Evolutionary conservation across 78 protist species (phyloP).

Genomic region (Salpingoeca rosetta): DNA sequence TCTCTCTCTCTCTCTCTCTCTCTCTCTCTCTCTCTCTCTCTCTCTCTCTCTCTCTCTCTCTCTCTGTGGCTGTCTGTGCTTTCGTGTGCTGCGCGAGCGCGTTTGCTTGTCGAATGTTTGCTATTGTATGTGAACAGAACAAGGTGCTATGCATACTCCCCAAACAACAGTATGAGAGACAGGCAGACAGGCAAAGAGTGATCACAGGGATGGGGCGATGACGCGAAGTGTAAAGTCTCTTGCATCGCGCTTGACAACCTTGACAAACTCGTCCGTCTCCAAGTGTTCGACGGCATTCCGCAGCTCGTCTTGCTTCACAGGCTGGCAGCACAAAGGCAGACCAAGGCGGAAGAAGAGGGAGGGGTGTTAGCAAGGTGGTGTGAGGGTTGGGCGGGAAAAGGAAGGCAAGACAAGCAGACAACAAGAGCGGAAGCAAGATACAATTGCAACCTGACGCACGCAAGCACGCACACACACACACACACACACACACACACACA

Average conservation of each 20-base stretch:
- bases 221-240: not conserved
- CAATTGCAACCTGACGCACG: conserved; percentile 36
- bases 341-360: too few species aligned
- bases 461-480: conserved; percentile 16
- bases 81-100: not conserved
- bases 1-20: not conserved
- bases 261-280: too few species aligned
- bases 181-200: not conserved
- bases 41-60: not conserved
- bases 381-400: too few species aligned
- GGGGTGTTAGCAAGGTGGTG: too few species aligned
- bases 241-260: not conserved
- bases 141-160: too few species aligned
- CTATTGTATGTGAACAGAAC: not conserved
- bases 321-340: too few species aligned
- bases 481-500: not conserved
- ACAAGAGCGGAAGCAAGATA: not conserved
- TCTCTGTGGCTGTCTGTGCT: not conserved
- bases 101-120: not conserved
- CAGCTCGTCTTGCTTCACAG: too few species aligned
- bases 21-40: not conserved
- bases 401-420: too few species aligned
- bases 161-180: not conserved
- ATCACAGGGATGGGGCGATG: not conserved
- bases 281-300: too few species aligned